Evolutionary conservation across 2,329 filamentous ascomycete genomes (phyloP).

Genomic region (Hypomyces perniciosus): DNA sequence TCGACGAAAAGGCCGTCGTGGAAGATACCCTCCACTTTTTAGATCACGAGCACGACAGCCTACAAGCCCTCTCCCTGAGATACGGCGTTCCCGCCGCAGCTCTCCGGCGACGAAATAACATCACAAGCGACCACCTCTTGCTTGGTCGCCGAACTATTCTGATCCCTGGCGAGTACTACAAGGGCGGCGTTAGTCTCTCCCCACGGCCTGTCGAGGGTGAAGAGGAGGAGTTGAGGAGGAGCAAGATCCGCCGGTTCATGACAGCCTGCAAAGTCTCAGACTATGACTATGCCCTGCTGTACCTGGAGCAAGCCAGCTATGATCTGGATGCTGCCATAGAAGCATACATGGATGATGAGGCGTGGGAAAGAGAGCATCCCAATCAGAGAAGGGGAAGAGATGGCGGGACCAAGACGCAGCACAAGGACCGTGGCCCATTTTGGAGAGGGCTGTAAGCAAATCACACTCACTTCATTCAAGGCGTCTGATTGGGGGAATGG

Average conservation of each 20-base stretch:
- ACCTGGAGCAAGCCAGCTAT: conserved; percentile 64
- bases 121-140: conserved; percentile 66
- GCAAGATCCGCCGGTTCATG: conserved; percentile 70
- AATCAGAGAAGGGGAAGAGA: conserved; percentile 17
- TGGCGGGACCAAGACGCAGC: conserved; percentile 21
- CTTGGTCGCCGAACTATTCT: conserved; percentile 62
- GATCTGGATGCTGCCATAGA: conserved; percentile 59
- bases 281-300: conserved; percentile 69
- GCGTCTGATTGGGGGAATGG: conserved; percentile 10
- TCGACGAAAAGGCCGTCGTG: conserved; percentile 31
- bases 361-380: conserved; percentile 67
- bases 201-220: conserved; percentile 67
- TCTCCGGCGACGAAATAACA: conserved; percentile 60
- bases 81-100: conserved; percentile 62
- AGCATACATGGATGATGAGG: conserved; percentile 63
- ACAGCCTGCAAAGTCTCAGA: conserved; percentile 69
- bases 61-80: conserved; percentile 62
- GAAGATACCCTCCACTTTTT: conserved; percentile 71
- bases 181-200: conserved; percentile 60
- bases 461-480: not conserved
- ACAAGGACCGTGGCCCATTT: conserved; percentile 26
- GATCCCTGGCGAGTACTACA: conserved; percentile 66
- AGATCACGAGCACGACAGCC: conserved; percentile 60
- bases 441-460: conserved; percentile 25
- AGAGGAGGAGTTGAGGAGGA: conserved; percentile 65